Conservation (phyloP, 2,329 filamentous ascomycete genomes). For the Penicillium frequentans region DNA sequence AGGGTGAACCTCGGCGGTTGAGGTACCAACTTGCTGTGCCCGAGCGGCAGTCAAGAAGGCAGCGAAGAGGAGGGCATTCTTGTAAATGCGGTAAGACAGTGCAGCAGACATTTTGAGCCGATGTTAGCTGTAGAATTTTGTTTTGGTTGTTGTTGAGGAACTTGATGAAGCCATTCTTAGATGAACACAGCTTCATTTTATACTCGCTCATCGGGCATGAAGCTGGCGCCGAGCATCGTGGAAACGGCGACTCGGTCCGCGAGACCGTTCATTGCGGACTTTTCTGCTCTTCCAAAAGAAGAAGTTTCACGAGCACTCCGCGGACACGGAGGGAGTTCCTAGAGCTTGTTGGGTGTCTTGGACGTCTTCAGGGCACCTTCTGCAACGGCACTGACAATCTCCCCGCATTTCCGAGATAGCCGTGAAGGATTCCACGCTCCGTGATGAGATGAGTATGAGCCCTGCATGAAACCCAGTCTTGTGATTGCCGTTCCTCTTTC, state of each 20-base stretch:
- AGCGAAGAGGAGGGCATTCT: constrained; percentile 31
- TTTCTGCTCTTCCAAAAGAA: constrained; percentile 10
- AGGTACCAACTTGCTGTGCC: constrained; percentile 36
- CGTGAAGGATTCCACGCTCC: constrained; percentile 2
- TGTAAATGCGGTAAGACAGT: constrained; percentile 26
- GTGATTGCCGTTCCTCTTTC: neutral
- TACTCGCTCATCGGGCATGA: neutral
- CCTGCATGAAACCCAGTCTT: neutral
- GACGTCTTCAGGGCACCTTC: constrained; percentile 3
- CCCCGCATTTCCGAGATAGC: neutral
- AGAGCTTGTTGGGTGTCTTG: neutral
- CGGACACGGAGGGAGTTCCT: constrained; percentile 21
- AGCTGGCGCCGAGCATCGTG: neutral
- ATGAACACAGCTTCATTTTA: constrained; percentile 8
- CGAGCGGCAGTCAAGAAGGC: constrained; percentile 24
- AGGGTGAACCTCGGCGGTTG: constrained; percentile 46
- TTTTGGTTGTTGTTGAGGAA: constrained; percentile 1
- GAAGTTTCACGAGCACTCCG: constrained; percentile 15
- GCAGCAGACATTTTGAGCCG: constrained; percentile 9
- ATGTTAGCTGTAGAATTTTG: neutral
- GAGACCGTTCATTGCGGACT: constrained; percentile 1
- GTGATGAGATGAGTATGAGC: constrained; percentile 3
- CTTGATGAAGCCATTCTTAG: neutral
- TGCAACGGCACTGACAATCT: constrained; percentile 1
- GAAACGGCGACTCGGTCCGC: constrained; percentile 13